Evolutionary conservation across 2,329 filamentous ascomycete genomes (phyloP).

Genomic region (Ophiostoma perfectum): DNA sequence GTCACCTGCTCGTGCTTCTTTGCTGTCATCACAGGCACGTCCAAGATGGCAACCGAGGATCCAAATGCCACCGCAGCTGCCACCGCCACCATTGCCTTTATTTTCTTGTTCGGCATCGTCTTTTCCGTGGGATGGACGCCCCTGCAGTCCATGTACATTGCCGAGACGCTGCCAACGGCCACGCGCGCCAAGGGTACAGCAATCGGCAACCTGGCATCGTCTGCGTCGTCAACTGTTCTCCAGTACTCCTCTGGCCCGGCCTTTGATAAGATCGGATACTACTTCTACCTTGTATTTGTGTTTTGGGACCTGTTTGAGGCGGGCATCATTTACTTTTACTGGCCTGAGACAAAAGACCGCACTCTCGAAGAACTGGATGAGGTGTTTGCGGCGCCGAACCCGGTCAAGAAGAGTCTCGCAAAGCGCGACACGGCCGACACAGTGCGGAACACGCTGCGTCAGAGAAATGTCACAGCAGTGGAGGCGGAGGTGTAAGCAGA

Average conservation of each 20-base stretch:
- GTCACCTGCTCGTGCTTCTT: slow-evolving; percentile 45
- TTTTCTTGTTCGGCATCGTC: slow-evolving; percentile 25
- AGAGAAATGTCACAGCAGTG: neutral
- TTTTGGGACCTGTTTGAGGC: slow-evolving; percentile 40
- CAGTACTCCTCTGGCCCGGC: slow-evolving; percentile 42
- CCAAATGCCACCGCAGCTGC: slow-evolving; percentile 18
- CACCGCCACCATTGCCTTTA: slow-evolving; percentile 23
- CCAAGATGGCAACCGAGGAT: slow-evolving; percentile 38
- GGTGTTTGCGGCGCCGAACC: slow-evolving; percentile 23
- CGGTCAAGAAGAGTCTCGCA: slow-evolving; percentile 25
- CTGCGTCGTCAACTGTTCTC: slow-evolving; percentile 33
- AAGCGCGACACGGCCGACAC: slow-evolving; percentile 13
- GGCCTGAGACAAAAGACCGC: slow-evolving; percentile 45
- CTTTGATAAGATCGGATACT: slow-evolving; percentile 35
- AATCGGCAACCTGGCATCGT: slow-evolving; percentile 22
- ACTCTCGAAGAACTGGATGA: slow-evolving; percentile 23
- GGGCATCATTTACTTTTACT: slow-evolving; percentile 31
- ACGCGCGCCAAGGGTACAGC: slow-evolving; percentile 25
- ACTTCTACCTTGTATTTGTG: slow-evolving; percentile 42
- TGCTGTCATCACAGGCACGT: slow-evolving; percentile 45
- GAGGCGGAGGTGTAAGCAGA: slow-evolving; percentile 2
- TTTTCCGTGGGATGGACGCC: slow-evolving; percentile 24
- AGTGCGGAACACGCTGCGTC: slow-evolving; percentile 8
- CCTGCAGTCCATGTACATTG: slow-evolving; percentile 24
- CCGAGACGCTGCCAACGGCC: slow-evolving; percentile 24